A percentile compares a stretch with the other conserved stretches of the same genome.
Evolutionary conservation across 768 basidiomycete species (phyloP).

Genomic region (Amanita molliuscula): DNA sequence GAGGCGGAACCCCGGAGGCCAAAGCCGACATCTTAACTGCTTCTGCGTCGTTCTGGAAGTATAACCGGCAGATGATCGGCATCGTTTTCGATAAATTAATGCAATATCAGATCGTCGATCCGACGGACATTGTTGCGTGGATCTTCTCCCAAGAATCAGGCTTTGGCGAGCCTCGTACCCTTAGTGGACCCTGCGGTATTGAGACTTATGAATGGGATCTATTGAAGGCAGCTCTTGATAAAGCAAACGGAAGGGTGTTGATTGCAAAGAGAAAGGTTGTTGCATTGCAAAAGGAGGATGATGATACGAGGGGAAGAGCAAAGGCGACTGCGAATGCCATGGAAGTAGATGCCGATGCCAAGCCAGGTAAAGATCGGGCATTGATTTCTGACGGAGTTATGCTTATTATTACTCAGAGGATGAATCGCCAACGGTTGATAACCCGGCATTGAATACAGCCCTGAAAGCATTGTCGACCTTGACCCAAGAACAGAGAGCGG

Average conservation of each 20-base stretch:
- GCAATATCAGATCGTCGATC: slow-evolving; percentile 97
- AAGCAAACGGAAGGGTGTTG: slow-evolving; percentile 82
- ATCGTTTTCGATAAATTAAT: slow-evolving; percentile 97
- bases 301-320: slow-evolving; percentile 68
- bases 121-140: slow-evolving; percentile 83
- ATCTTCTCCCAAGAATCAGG: slow-evolving; percentile 54
- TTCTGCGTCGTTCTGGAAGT: slow-evolving; percentile 72
- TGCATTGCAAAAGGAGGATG: slow-evolving; percentile 77
- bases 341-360: slow-evolving; percentile 62
- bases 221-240: slow-evolving; percentile 74
- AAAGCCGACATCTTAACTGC: slow-evolving; percentile 64
- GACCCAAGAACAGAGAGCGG: slow-evolving; percentile 67
- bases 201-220: slow-evolving; percentile 78
- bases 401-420: slow-evolving; percentile 19
- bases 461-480: slow-evolving; percentile 68
- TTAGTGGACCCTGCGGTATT: slow-evolving; percentile 30
- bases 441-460: slow-evolving; percentile 57
- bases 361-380: slow-evolving; percentile 25
- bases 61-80: slow-evolving; percentile 76
- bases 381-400: not conserved
- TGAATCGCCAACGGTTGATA: slow-evolving; percentile 37
- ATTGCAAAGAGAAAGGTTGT: slow-evolving; percentile 68
- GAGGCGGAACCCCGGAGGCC: slow-evolving; percentile 39
- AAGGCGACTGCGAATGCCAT: slow-evolving; percentile 59
- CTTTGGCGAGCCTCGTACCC: slow-evolving; percentile 25